Conservation (phyloP, 148 eudicot species). For the Heliamphora exappendiculata region DNA sequence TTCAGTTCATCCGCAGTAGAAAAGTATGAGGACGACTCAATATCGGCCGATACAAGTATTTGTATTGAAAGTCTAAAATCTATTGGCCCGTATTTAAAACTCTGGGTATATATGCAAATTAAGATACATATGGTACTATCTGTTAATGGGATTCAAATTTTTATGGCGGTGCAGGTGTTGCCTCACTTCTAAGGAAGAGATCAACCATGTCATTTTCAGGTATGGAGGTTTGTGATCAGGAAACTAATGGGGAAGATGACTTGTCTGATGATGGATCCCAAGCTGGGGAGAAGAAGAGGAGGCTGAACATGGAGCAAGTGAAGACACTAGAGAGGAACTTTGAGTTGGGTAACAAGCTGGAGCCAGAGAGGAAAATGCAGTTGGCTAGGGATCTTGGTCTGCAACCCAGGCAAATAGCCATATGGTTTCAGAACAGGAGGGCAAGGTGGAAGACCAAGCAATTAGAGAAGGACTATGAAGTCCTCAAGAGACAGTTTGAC, state of each 20-base stretch:
- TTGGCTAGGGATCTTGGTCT: slow-evolving; percentile 86
- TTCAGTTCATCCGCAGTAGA: no score
- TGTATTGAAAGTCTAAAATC: no score
- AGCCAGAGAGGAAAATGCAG: slow-evolving; percentile 95
- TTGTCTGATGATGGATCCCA: slow-evolving; percentile 88
- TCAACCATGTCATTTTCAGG: slow-evolving; percentile 85
- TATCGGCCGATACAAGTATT: no score
- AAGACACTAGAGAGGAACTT: slow-evolving; percentile 88
- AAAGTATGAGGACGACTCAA: no score
- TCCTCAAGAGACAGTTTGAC: slow-evolving; percentile 83
- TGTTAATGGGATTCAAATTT: background rate
- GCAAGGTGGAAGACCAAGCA: slow-evolving; percentile 99
- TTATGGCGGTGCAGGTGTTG: slow-evolving; percentile 30
- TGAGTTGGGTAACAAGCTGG: slow-evolving; percentile 88
- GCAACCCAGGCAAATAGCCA: slow-evolving; percentile 91
- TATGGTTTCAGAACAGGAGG: slow-evolving; percentile 95
- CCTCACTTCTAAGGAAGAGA: slow-evolving; percentile 74
- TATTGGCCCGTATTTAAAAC: background rate
- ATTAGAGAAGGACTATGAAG: slow-evolving; percentile 82
- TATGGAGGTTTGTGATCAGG: slow-evolving; percentile 40
- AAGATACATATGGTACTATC: no score
- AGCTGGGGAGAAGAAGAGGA: slow-evolving; percentile 76
- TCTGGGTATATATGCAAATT: no score
- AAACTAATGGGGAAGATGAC: slow-evolving; percentile 52
- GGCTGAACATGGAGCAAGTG: slow-evolving; percentile 91